These are phyloP conservation scores for carrot (Daucus carota) DNA, from an alignment of 129 eudicot species.

Conservation along the genomic window DH1_v3.0 NC_030384.2:48320501-48321000, in stretches of 20 bases:
- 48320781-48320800: background rate
- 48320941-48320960: background rate
- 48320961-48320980: background rate
- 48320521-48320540: background rate
- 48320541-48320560: background rate
- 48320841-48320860: background rate
- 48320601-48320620: conserved; percentile 58
- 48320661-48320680: background rate
- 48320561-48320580: background rate
- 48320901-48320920: background rate
- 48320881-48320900: background rate
- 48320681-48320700: background rate
- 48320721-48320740: background rate
- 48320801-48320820: background rate
- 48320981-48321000: background rate
- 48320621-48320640: conserved; percentile 63
- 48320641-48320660: background rate
- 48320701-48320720: background rate
- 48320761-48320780: background rate
- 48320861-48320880: background rate
- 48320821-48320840: background rate
- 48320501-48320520: background rate
- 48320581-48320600: conserved; percentile 25
- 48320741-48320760: background rate
- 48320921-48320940: background rate